Base-by-base conservation (phyloP, 306 rosid genomes). In the Vicia faba region DNA sequence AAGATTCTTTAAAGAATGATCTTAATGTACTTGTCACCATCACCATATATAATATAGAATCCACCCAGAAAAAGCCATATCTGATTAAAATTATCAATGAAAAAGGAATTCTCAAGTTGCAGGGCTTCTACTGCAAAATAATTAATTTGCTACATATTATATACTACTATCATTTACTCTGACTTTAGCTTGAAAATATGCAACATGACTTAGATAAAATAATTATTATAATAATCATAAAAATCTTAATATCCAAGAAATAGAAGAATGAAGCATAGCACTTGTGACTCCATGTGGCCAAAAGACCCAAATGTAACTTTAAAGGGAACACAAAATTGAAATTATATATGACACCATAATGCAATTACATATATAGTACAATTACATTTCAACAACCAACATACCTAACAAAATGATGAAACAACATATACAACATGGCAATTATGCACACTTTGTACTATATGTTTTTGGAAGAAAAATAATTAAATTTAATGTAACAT, bases 301-400 rank as follows among this genome's bases (percentile, higher is more conserved):
- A 79, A 72, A 84, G 81, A 68, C 72, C 79, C 69, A 69, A 81
- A 68, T 88, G 89, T 86, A 74, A 80, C 84, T 81, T 76, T 54
- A 78, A 86, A 81, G 87, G 95, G 90, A 80, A 79, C 92, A 82
- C 69, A 74, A 78, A 25, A 9, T 18, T 41, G 73, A 57, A 53
- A 53, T 60, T 23, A 80, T 70, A 72, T 63, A 72, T 63, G 66
- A 75, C 60, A 67, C 63, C 58, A 64, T 68, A 74, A 71, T 69
- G 31, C 63, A 70, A 73, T 62, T 64, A 58, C 57, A 68, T 19
- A 20, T 51, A 51, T 46, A 50, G 70, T 72, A 77, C 81, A 75
- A 75, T 79, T 80, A 75, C 81, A 80, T 81, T 85, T 71, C 84
- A 88, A 88, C 95, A 75, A 79, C 91, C 89, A 84, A 73, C 83